Evolutionary conservation across 1,284 basidiomycete genomes (phyloP).

Genomic region (Dichomitus squalens): DNA sequence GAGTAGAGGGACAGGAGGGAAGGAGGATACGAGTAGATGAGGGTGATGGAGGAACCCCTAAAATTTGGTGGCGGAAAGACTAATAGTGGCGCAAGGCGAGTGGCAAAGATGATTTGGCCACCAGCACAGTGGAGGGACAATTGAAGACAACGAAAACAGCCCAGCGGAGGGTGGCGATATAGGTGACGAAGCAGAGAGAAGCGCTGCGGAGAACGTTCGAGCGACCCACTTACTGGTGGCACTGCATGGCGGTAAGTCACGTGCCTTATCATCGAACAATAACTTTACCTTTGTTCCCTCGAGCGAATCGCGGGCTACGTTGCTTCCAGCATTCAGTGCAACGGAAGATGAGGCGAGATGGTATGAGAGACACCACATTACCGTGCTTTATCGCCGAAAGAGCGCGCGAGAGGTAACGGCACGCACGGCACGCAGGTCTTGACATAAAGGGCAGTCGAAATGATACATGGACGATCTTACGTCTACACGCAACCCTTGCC

Average conservation of each 20-base stretch:
- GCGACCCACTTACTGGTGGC: too few species aligned
- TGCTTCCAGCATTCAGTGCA: not conserved
- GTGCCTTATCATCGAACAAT: conserved; percentile 2
- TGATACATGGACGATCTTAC: conserved; percentile 3
- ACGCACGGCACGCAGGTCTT: not conserved
- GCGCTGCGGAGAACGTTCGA: conserved; percentile 1
- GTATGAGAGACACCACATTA: not conserved
- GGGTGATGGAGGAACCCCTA: not conserved
- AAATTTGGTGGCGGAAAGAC: not conserved
- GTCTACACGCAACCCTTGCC: not conserved
- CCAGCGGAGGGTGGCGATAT: not conserved
- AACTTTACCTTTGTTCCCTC: not conserved
- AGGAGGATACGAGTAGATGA: not conserved
- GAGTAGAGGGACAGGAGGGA: not conserved
- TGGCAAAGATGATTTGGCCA: not conserved
- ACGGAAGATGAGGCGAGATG: not conserved
- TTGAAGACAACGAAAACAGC: not conserved
- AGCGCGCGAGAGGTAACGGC: not conserved
- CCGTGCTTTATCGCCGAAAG: not conserved
- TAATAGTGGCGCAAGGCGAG: not conserved
- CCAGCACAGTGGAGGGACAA: not conserved
- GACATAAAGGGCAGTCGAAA: not conserved
- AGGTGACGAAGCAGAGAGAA: not conserved
- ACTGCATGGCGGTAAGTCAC: conserved; percentile 4
- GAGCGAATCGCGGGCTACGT: not conserved